phyloP scores from a whole-genome alignment of 2,329 filamentous ascomycete species.

The Pestalotiopsis sp. region DNA sequence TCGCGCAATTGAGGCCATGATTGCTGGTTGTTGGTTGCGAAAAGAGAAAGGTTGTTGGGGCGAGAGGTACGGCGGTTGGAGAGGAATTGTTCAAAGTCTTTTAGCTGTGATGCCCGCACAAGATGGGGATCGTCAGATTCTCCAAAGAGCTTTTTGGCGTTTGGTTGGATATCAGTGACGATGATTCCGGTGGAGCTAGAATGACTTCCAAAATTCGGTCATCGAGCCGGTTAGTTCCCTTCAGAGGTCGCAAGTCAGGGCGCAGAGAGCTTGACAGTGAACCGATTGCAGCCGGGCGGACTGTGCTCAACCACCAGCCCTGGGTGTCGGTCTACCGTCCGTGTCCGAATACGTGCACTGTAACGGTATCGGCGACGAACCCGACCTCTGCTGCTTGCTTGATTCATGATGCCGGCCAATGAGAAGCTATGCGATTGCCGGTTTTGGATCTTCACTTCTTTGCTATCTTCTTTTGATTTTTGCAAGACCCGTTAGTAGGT shows the following conservation, averaged over 20 bases:
- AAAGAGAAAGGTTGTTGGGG: neutral
- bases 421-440: neutral
- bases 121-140: neutral
- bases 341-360: neutral
- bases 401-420: neutral
- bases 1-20: constrained; percentile 57
- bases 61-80: neutral
- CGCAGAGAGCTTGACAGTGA: neutral
- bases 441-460: neutral
- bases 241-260: neutral
- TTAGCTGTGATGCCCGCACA: neutral
- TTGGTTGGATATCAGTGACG: neutral
- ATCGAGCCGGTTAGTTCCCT: neutral
- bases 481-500: neutral
- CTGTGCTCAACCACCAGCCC: neutral
- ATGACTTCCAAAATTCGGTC: constrained; percentile 9
- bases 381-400: neutral
- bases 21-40: neutral
- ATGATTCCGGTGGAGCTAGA: constrained; percentile 7
- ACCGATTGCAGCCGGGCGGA: neutral
- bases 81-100: neutral
- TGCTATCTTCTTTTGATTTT: neutral
- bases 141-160: neutral
- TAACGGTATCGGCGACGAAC: neutral
- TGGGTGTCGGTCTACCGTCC: neutral